These are phyloP conservation scores for Fraxinus paxiana DNA, from an alignment of 305 asterid genomes.

Conservation along the genomic window DNA sequence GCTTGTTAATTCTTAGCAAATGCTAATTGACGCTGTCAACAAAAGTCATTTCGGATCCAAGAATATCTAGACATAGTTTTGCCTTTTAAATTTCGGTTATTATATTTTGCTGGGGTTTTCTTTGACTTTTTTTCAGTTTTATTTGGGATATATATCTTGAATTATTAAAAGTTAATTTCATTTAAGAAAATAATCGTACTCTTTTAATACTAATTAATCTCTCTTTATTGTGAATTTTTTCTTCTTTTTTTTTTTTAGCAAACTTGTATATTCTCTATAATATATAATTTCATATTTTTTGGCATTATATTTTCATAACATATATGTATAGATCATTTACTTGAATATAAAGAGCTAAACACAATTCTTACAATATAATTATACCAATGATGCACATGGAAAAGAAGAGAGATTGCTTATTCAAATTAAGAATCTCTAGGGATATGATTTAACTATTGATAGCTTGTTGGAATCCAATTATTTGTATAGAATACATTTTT, in stretches of 20 bases:
- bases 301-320: background rate
- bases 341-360: background rate
- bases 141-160: slow-evolving; percentile 9
- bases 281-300: background rate
- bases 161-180: slow-evolving; percentile 2
- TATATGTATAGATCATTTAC: background rate
- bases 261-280: background rate
- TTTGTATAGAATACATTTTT: background rate
- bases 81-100: slow-evolving; percentile 30
- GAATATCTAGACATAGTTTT: slow-evolving; percentile 23
- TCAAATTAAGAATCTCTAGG: background rate
- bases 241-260: background rate
- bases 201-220: slow-evolving; percentile 20
- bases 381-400: background rate
- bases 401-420: background rate
- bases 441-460: background rate
- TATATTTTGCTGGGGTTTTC: slow-evolving; percentile 9
- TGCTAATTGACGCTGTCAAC: slow-evolving; percentile 36
- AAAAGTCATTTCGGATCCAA: slow-evolving; percentile 26
- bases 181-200: slow-evolving; percentile 21
- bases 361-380: background rate
- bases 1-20: background rate
- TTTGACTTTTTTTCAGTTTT: slow-evolving; percentile 1
- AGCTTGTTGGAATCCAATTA: no score
- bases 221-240: background rate